These are phyloP conservation scores for Colletotrichum camelliae DNA, from an alignment of 2,329 filamentous ascomycete genomes.

Conservation along the genomic window DNA sequence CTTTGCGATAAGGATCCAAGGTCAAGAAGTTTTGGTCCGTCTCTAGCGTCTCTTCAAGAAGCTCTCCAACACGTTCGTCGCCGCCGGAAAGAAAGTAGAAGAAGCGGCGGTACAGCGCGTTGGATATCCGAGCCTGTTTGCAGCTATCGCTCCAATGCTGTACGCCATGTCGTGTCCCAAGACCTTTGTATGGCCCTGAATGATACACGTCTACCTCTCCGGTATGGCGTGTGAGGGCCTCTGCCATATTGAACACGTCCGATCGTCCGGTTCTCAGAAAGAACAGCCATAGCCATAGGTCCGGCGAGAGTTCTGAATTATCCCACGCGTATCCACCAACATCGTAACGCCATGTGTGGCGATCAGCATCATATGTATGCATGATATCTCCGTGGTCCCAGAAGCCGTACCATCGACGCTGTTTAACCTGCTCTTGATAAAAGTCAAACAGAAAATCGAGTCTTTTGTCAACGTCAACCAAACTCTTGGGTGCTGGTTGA, in stretches of 20 bases:
- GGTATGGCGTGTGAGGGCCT: slow-evolving; percentile 62
- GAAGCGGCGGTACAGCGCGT: slow-evolving; percentile 58
- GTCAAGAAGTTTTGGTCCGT: slow-evolving; percentile 56
- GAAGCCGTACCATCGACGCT: slow-evolving; percentile 68
- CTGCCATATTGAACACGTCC: slow-evolving; percentile 64
- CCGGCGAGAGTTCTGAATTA: slow-evolving; percentile 67
- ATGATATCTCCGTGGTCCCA: slow-evolving; percentile 67
- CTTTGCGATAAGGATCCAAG: slow-evolving; percentile 64
- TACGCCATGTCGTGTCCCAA: slow-evolving; percentile 67
- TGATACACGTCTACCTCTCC: slow-evolving; percentile 69
- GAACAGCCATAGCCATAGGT: slow-evolving; percentile 67
- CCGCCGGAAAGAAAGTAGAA: slow-evolving; percentile 64
- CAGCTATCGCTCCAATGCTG: slow-evolving; percentile 66
- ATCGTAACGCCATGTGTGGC: slow-evolving; percentile 68
- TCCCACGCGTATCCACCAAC: slow-evolving; percentile 71
- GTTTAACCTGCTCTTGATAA: slow-evolving; percentile 60
- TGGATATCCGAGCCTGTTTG: slow-evolving; percentile 67
- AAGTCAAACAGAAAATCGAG: slow-evolving; percentile 62
- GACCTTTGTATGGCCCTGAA: slow-evolving; percentile 59
- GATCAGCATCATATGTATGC: slow-evolving; percentile 64
- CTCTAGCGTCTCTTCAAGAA: slow-evolving; percentile 56
- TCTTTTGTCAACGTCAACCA: slow-evolving; percentile 51
- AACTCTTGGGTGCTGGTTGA: slow-evolving; percentile 27
- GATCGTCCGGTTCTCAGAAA: slow-evolving; percentile 63
- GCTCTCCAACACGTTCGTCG: slow-evolving; percentile 61